Evolutionary conservation across 2,329 filamentous ascomycete genomes (phyloP).

Genomic region (Monosporascus sp.): DNA sequence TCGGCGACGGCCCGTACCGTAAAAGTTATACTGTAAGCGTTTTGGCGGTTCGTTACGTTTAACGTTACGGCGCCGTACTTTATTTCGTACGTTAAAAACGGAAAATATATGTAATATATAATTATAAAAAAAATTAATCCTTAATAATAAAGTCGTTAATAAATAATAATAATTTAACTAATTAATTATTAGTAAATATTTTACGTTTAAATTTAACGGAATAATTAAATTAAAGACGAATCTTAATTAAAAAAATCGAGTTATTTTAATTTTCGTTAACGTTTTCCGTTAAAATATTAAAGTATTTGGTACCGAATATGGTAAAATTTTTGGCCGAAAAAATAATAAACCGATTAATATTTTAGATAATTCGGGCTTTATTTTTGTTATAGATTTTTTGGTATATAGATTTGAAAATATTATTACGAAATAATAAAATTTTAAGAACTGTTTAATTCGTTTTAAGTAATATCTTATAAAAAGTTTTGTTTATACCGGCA

Average conservation of each 20-base stretch:
- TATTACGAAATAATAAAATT: conserved; percentile 32
- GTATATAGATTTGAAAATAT: conserved; percentile 31
- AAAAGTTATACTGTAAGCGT: conserved; percentile 36
- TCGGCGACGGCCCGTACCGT: conserved; percentile 18
- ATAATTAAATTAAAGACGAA: conserved; percentile 39
- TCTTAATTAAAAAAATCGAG: conserved; percentile 29
- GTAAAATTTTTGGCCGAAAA: conserved; percentile 33
- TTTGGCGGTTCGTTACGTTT: conserved; percentile 33
- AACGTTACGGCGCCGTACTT: conserved; percentile 36
- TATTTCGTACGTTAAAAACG: conserved; percentile 44
- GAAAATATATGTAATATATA: conserved; percentile 44
- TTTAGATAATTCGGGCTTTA: conserved; percentile 31
- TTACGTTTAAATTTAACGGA: conserved; percentile 35
- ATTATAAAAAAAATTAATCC: conserved; percentile 38
- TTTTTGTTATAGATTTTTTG: conserved; percentile 29
- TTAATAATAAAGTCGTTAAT: conserved; percentile 26
- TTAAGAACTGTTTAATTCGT: too few species aligned
- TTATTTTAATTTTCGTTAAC: conserved; percentile 38
- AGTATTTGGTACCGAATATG: conserved; percentile 18
- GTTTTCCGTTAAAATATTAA: conserved; percentile 32
- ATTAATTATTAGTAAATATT: conserved; percentile 38
- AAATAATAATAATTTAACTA: conserved; percentile 34
- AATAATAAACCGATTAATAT: conserved; percentile 33
- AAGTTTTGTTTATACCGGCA: too few species aligned
- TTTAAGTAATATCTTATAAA: too few species aligned